Evolutionary conservation across 2,329 filamentous ascomycete species (phyloP).

Genomic region (Hymenoscyphus linearis): DNA sequence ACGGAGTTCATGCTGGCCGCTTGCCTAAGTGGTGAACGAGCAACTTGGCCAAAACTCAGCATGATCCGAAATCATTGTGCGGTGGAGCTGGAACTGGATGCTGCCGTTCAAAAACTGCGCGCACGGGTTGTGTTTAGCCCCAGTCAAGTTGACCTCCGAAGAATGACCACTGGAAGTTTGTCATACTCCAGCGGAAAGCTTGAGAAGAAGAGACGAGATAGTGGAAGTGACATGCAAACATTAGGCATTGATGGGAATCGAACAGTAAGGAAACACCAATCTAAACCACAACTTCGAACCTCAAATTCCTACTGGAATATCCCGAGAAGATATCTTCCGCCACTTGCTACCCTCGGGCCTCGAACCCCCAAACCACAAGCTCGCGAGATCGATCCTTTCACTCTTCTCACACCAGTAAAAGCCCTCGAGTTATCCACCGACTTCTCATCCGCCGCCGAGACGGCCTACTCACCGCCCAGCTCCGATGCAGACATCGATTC

Average conservation of each 20-base stretch:
- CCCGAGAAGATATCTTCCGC: slow-evolving; percentile 9
- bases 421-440: slow-evolving; percentile 18
- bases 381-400: slow-evolving; percentile 13
- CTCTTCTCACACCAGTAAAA: slow-evolving; percentile 8
- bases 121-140: slow-evolving; percentile 48
- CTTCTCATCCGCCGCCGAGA: slow-evolving; percentile 28
- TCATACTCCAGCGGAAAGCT: slow-evolving; percentile 8
- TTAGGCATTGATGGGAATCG: slow-evolving; percentile 9
- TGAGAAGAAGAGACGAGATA: slow-evolving; percentile 21
- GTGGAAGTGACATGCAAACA: slow-evolving; percentile 15
- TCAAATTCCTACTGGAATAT: slow-evolving; percentile 18
- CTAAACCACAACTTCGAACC: slow-evolving; percentile 22
- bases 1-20: slow-evolving; percentile 79
- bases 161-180: slow-evolving; percentile 23
- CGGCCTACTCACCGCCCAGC: slow-evolving; percentile 21
- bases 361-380: slow-evolving; percentile 15
- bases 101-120: slow-evolving; percentile 63
- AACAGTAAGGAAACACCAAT: slow-evolving; percentile 11
- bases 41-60: slow-evolving; percentile 87
- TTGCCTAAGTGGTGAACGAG: slow-evolving; percentile 71
- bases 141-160: slow-evolving; percentile 30
- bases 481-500: slow-evolving; percentile 30
- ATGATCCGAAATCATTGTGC: slow-evolving; percentile 82
- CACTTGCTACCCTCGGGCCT: slow-evolving; percentile 8
- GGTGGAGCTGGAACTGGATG: slow-evolving; percentile 79